Evolutionary conservation across 305 asterid species (phyloP).

Genomic region (Fraxinus dipetala): DNA sequence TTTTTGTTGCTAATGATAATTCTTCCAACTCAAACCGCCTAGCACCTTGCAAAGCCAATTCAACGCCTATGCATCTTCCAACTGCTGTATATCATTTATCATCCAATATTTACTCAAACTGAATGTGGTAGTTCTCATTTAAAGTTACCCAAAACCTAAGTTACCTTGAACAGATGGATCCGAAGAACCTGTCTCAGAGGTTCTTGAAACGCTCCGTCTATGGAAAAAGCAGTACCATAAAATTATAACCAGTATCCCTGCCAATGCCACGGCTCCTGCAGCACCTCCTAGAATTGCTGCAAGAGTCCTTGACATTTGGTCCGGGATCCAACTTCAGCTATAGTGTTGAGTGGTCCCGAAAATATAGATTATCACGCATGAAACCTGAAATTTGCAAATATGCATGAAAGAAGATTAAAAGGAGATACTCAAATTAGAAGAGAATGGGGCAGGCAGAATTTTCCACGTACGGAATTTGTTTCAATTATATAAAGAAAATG

Average conservation of each 20-base stretch:
- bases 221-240: slow-evolving; percentile 56
- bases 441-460: not conserved
- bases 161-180: slow-evolving; percentile 76
- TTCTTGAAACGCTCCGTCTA: slow-evolving; percentile 48
- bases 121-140: not conserved
- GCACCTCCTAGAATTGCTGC: slow-evolving; percentile 94
- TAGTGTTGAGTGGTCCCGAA: slow-evolving; percentile 26
- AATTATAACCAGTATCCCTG: slow-evolving; percentile 47
- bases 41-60: slow-evolving; percentile 63
- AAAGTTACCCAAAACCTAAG: not conserved
- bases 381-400: slow-evolving; percentile 42
- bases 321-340: slow-evolving; percentile 56
- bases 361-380: slow-evolving; percentile 35
- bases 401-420: slow-evolving; percentile 6
- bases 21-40: slow-evolving; percentile 68
- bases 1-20: slow-evolving; percentile 66
- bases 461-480: not conserved
- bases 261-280: slow-evolving; percentile 95
- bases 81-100: slow-evolving; percentile 36
- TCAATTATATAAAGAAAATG: slow-evolving; percentile 1
- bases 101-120: not conserved
- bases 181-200: slow-evolving; percentile 81
- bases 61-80: slow-evolving; percentile 56
- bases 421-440: not conserved
- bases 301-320: slow-evolving; percentile 90